These are phyloP conservation scores for Vigna nakashimae DNA, from an alignment of 306 rosid species.

Conservation along the genomic window DNA sequence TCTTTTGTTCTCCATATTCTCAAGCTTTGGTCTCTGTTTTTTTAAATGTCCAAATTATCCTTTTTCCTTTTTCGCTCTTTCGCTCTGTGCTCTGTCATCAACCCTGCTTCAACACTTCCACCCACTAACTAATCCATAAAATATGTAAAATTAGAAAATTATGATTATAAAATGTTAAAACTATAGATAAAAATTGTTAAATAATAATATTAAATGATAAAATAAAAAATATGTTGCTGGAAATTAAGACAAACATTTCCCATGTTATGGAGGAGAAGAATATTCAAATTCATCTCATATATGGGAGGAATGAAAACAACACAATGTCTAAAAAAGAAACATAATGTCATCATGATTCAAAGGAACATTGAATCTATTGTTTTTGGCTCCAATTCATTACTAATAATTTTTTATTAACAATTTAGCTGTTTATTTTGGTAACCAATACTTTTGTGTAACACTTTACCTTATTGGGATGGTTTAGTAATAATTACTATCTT, in stretches of 20 bases:
- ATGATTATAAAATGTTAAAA: too few species aligned
- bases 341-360: background rate
- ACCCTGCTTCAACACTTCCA: background rate
- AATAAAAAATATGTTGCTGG: too few species aligned
- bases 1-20: background rate
- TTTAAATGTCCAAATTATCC: constrained; percentile 36
- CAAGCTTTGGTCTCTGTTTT: background rate
- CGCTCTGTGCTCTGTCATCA: background rate
- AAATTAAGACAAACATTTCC: background rate
- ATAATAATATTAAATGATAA: too few species aligned
- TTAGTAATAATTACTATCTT: background rate
- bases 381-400: constrained; percentile 17
- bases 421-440: background rate
- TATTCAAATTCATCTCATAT: background rate
- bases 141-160: too few species aligned
- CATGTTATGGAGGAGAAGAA: background rate
- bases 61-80: background rate
- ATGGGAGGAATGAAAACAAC: background rate
- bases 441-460: background rate
- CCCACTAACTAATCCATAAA: too few species aligned
- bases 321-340: background rate
- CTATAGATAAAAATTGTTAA: too few species aligned
- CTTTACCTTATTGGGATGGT: constrained; percentile 12
- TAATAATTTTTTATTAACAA: constrained; percentile 23
- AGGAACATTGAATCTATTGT: background rate